phyloP scores from a whole-genome alignment of 805 yeast genomes.

The Wickerhamiella kazuoi region DNA sequence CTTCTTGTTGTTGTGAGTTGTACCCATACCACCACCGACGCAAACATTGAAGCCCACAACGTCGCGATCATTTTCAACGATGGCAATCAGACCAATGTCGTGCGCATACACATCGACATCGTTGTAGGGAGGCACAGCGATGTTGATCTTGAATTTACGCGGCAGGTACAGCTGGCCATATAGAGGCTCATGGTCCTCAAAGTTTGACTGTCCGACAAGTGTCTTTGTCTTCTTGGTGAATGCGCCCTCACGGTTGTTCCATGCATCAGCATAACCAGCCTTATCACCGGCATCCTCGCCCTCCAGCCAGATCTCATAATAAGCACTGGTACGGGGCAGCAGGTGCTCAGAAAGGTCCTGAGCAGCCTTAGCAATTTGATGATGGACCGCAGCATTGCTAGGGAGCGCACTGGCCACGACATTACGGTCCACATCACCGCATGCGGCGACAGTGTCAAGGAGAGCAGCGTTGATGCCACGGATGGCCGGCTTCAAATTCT shows the following conservation, averaged over 20 bases:
- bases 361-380: conserved; percentile 50
- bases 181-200: conserved; percentile 66
- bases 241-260: conserved; percentile 52
- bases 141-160: conserved; percentile 86
- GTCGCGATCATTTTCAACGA: conserved; percentile 34
- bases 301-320: conserved; percentile 92
- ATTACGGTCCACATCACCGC: conserved; percentile 96
- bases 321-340: conserved; percentile 83
- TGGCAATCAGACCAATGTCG: conserved; percentile 84
- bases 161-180: conserved; percentile 81
- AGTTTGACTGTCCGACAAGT: conserved; percentile 69
- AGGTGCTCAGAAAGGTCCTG: conserved; percentile 57
- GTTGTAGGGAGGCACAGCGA: conserved; percentile 88
- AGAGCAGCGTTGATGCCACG: conserved; percentile 82
- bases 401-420: conserved; percentile 89
- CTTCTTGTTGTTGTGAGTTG: conserved; percentile 90
- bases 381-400: conserved; percentile 61
- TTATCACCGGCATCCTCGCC: conserved; percentile 63
- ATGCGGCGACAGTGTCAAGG: conserved; percentile 91
- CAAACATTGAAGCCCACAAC: conserved; percentile 72
- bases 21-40: conserved; percentile 98
- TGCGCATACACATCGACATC: conserved; percentile 95
- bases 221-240: conserved; percentile 61
- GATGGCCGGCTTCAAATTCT: conserved; percentile 72
- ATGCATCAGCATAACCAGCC: conserved; percentile 42